Conservation (phyloP, 768 basidiomycete genomes). For the Leccinum barrowsii region DNA sequence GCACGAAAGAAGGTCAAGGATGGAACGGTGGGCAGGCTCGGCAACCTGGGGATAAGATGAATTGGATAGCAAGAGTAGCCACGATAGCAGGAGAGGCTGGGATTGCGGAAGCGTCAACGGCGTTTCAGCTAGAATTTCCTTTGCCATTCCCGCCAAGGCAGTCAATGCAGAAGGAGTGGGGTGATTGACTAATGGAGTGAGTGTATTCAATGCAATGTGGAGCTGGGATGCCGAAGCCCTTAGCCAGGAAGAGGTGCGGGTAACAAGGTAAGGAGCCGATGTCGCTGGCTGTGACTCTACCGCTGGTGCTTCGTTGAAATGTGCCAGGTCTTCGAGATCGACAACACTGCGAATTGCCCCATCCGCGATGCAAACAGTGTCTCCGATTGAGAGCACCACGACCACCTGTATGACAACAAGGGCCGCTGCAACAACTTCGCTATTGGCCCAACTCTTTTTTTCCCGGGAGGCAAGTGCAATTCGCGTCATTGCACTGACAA, state of each 20-base stretch:
- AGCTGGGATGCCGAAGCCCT: constrained; percentile 79
- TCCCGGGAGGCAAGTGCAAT: constrained; percentile 54
- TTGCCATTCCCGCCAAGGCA: constrained; percentile 56
- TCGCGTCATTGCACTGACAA: constrained; percentile 74
- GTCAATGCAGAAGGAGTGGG: constrained; percentile 62
- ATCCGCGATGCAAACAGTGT: constrained; percentile 60
- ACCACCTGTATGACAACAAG: constrained; percentile 53
- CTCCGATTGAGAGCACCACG: constrained; percentile 59
- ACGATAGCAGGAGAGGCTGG: constrained; percentile 64
- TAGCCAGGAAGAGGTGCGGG: constrained; percentile 74
- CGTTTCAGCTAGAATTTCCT: constrained; percentile 50
- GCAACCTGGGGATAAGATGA: constrained; percentile 56
- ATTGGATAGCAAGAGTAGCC: constrained; percentile 68
- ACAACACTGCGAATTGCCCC: constrained; percentile 54
- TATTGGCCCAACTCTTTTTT: constrained; percentile 67
- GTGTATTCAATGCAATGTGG: constrained; percentile 73
- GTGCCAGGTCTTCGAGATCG: constrained; percentile 61
- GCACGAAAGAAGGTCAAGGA: constrained; percentile 44
- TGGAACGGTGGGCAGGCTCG: constrained; percentile 40
- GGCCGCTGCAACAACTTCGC: constrained; percentile 58
- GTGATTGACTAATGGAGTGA: constrained; percentile 70
- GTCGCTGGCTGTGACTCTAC: constrained; percentile 19
- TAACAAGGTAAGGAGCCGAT: constrained; percentile 44
- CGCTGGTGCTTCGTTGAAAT: constrained; percentile 22
- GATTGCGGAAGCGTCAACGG: constrained; percentile 62